These are phyloP conservation scores for Cyberlindnera veronae DNA, from an alignment of 805 yeast genomes.

Conservation along the genomic window DNA sequence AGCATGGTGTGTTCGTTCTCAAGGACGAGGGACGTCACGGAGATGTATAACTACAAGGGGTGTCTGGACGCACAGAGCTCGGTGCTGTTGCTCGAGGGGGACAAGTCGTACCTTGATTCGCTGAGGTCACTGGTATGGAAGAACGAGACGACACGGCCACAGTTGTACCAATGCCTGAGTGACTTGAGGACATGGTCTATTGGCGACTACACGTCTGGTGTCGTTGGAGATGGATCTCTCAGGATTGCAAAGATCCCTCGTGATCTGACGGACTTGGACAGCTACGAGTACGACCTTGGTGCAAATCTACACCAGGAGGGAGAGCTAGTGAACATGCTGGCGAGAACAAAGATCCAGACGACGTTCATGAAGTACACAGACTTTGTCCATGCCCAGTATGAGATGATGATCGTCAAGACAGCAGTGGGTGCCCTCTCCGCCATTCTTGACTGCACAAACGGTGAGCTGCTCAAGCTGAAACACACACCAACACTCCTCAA, in stretches of 20 bases:
- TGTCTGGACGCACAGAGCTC: conserved; percentile 41
- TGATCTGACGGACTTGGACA: conserved; percentile 8
- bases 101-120: conserved; percentile 50
- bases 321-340: conserved; percentile 24
- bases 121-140: conserved; percentile 56
- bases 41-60: conserved; percentile 17
- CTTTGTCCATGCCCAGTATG: conserved; percentile 51
- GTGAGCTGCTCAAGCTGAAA: conserved; percentile 47
- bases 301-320: conserved; percentile 25
- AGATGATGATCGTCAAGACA: conserved; percentile 62
- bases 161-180: conserved; percentile 43
- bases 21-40: conserved; percentile 17
- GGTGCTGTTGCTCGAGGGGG: conserved; percentile 63
- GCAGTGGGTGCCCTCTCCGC: conserved; percentile 71
- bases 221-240: conserved; percentile 56
- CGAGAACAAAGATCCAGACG: conserved; percentile 26
- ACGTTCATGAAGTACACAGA: conserved; percentile 32
- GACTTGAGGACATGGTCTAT: conserved; percentile 62
- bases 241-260: conserved; percentile 47
- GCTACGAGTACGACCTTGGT: conserved; percentile 24
- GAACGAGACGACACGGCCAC: conserved; percentile 43
- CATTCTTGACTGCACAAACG: conserved; percentile 59
- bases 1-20: conserved; percentile 19
- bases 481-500: conserved; percentile 34
- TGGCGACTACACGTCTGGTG: conserved; percentile 36